Evolutionary conservation across 2,329 filamentous ascomycete genomes (phyloP).

Genomic region (Microdochium bolleyi): DNA sequence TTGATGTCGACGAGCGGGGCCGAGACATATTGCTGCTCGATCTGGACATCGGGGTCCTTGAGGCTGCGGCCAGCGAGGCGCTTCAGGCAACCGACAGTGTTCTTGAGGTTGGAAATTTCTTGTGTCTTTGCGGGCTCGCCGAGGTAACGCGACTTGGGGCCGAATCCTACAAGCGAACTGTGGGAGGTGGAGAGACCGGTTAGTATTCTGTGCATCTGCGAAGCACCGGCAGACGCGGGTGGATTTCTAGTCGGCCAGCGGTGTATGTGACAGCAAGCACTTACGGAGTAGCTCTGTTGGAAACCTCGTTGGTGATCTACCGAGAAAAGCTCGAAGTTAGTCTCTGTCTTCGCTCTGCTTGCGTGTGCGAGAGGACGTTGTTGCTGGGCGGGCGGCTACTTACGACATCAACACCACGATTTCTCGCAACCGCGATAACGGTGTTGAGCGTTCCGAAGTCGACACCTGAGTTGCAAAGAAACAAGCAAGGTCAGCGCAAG

Average conservation of each 20-base stretch:
- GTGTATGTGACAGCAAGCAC: conserved; percentile 26
- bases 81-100: conserved; percentile 90
- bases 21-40: conserved; percentile 88
- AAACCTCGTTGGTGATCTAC: conserved; percentile 97
- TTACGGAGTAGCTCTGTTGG: conserved; percentile 96
- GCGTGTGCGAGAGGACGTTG: conserved; percentile 2
- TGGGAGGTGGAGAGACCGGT: conserved; percentile 12
- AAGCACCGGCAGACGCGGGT: background rate
- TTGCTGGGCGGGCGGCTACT: conserved; percentile 34
- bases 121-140: conserved; percentile 96
- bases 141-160: conserved; percentile 86
- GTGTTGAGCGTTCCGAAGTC: conserved; percentile 97
- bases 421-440: conserved; percentile 93
- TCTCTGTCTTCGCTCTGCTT: background rate
- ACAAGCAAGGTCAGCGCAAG: background rate
- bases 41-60: conserved; percentile 83
- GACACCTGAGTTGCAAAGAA: conserved; percentile 47
- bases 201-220: background rate
- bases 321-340: conserved; percentile 4
- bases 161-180: conserved; percentile 91
- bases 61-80: conserved; percentile 81
- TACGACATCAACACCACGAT: conserved; percentile 98
- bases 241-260: background rate
- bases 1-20: conserved; percentile 81
- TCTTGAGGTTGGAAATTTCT: conserved; percentile 99